Evolutionary conservation across 345 rosid genomes (phyloP).

Genomic region (Pugionium cornutum): DNA sequence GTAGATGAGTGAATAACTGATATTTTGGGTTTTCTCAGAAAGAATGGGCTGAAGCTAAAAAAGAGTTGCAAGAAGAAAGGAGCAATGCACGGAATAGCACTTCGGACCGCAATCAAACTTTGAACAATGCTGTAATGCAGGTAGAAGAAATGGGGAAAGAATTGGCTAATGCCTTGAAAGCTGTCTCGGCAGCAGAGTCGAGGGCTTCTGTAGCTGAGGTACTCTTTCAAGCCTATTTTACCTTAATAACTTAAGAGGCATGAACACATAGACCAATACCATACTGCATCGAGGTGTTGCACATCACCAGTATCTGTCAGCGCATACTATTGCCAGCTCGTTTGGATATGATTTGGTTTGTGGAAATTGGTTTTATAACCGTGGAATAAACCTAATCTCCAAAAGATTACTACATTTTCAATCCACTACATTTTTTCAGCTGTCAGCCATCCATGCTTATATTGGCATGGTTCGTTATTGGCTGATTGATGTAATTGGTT

Average conservation of each 20-base stretch:
- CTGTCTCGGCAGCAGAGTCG: slow-evolving; percentile 77
- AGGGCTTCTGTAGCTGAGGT: slow-evolving; percentile 95
- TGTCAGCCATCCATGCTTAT: slow-evolving; percentile 13
- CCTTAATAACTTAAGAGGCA: slow-evolving; percentile 15
- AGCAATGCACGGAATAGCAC: slow-evolving; percentile 62
- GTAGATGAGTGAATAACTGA: slow-evolving; percentile 16
- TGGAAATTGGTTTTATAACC: slow-evolving; percentile 3
- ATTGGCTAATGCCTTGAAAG: slow-evolving; percentile 69
- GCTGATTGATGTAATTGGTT: slow-evolving; percentile 26
- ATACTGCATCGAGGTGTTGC: slow-evolving; percentile 18
- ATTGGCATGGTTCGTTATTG: slow-evolving; percentile 4
- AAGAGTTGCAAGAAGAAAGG: slow-evolving; percentile 79
- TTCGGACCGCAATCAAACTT: slow-evolving; percentile 65
- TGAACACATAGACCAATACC: slow-evolving; percentile 12
- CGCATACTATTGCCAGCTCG: slow-evolving; percentile 1
- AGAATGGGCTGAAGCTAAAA: slow-evolving; percentile 97
- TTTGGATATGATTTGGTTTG: slow-evolving; percentile 28
- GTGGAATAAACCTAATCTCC: slow-evolving; percentile 9
- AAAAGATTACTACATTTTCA: slow-evolving; percentile 13
- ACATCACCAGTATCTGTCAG: not conserved
- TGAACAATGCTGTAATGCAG: slow-evolving; percentile 77
- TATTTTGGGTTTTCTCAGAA: slow-evolving; percentile 48
- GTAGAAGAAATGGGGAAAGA: slow-evolving; percentile 84
- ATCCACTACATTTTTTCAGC: slow-evolving; percentile 18
- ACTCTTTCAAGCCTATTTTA: slow-evolving; percentile 26